Conservation (phyloP, 257 asterid genomes). For the Solanum pinnatisectum region DNA sequence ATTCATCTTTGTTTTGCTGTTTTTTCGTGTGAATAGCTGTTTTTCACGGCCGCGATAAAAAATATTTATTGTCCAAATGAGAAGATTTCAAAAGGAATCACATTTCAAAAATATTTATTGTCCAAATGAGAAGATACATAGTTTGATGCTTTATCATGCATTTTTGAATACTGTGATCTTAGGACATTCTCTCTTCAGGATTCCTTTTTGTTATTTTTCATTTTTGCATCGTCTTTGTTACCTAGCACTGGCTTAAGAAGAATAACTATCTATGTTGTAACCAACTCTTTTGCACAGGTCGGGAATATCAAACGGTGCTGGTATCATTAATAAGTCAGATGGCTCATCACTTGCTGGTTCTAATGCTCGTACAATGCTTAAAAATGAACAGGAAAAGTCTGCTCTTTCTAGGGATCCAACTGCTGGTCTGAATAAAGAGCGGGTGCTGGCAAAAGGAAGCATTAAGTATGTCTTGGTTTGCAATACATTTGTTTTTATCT, state of each 20-base stretch:
- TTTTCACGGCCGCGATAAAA: neutral
- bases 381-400: constrained; percentile 71
- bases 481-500: neutral
- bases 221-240: neutral
- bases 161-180: neutral
- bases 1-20: neutral
- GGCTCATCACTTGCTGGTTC: constrained; percentile 56
- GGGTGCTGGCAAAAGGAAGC: constrained; percentile 55
- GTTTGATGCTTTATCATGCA: neutral
- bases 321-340: constrained; percentile 45
- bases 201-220: neutral
- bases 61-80: neutral
- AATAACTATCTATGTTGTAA: neutral
- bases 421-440: constrained; percentile 60
- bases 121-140: neutral
- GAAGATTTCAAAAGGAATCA: neutral
- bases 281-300: constrained; percentile 37
- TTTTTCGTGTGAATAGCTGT: neutral
- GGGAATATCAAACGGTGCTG: constrained; percentile 41
- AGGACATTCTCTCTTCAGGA: neutral
- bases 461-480: constrained; percentile 49
- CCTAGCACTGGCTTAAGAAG: neutral
- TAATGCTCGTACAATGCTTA: constrained; percentile 47
- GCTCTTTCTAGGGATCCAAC: constrained; percentile 57
- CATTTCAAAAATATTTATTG: neutral